These are phyloP conservation scores for Fusarium algeriense DNA, from an alignment of 2,329 filamentous ascomycete genomes.

Conservation along the genomic window DNA sequence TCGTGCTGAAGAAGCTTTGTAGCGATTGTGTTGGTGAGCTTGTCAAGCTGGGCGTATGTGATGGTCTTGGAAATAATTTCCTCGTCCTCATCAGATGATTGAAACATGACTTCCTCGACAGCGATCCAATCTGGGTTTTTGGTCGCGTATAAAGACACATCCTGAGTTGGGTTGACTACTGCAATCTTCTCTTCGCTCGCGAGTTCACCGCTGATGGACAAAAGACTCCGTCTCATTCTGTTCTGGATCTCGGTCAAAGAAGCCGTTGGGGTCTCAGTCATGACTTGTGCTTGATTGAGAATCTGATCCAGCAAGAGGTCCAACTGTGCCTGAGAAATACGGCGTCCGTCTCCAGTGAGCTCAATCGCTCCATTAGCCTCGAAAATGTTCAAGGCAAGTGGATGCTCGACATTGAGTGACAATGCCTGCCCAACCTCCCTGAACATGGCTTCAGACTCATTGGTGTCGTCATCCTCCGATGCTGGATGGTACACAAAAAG, in stretches of 20 bases:
- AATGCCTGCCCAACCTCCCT: slow-evolving; percentile 17
- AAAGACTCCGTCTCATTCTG: background rate
- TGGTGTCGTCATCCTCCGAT: background rate
- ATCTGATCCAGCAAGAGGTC: slow-evolving; percentile 18
- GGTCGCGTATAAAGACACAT: background rate
- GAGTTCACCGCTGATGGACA: background rate
- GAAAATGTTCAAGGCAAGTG: slow-evolving; percentile 21
- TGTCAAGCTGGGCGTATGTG: slow-evolving; percentile 7
- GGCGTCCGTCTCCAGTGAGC: slow-evolving; percentile 26
- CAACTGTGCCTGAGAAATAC: slow-evolving; percentile 18
- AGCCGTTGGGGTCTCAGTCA: background rate
- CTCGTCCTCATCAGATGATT: background rate
- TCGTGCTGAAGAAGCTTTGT: background rate
- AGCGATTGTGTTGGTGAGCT: slow-evolving; percentile 1
- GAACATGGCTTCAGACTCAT: background rate
- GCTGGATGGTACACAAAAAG: slow-evolving; percentile 31
- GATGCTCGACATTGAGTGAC: slow-evolving; percentile 31
- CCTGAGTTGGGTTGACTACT: background rate
- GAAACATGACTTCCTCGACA: slow-evolving; percentile 9
- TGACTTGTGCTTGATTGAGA: slow-evolving; percentile 4
- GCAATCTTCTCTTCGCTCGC: fast-evolving
- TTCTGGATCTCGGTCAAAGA: slow-evolving; percentile 8
- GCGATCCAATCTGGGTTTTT: slow-evolving; percentile 25
- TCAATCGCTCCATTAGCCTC: background rate
- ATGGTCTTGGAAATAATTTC: slow-evolving; percentile 1